Evolutionary conservation across 768 basidiomycete genomes (phyloP), one percentile per base, ranked within the genome.

Genomic region (Fomitopsis serialis): DNA sequence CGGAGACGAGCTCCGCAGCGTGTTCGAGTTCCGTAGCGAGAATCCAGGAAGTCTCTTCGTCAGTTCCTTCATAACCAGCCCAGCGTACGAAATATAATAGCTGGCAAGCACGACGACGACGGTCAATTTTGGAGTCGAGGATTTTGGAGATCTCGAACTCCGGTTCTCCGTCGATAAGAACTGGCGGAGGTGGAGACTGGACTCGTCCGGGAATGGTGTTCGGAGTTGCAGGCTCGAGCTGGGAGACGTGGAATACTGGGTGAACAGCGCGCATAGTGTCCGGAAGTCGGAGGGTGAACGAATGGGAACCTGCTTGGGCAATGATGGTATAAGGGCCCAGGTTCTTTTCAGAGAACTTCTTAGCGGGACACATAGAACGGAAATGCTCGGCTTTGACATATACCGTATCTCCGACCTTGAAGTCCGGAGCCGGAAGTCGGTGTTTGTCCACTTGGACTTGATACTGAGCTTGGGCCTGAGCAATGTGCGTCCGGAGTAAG

Each of bases 261-360:
- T 65, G 60, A 1, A 66, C 54, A 19, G 51, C 21, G 17, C 43
- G 21, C 35, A 65, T 52, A 19, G 50, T n/a, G n/a, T 52, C 44
- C 63, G 58, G 66, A 3, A 67, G 55, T 12, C 52, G 42, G 49
- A 65, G 46, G 24, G 55, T 62, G 50, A 56, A 63, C 19, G 62
- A 65, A 22, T 49, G 49, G n/a, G 59, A 24, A 37, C 59, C 52
- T 48, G 52, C 45, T 46, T 61, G 47, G 2, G 56, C 47, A 3
- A 67, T 61, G 34, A 67, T 60, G 8, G 54, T 15, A 32, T 53
- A 64, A 8, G 61, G 63, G 1, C 65, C 58, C 2, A 62, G 50
- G 45, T 53, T 53, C 43, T 60, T 59, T 13, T 63, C 59, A n/a
- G 58, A 60, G 5, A 64, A 49, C 45, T 66, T 64, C 40, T 70